phyloP scores from a whole-genome alignment of 2,329 filamentous ascomycete genomes.

The Nemania sp. region DNA sequence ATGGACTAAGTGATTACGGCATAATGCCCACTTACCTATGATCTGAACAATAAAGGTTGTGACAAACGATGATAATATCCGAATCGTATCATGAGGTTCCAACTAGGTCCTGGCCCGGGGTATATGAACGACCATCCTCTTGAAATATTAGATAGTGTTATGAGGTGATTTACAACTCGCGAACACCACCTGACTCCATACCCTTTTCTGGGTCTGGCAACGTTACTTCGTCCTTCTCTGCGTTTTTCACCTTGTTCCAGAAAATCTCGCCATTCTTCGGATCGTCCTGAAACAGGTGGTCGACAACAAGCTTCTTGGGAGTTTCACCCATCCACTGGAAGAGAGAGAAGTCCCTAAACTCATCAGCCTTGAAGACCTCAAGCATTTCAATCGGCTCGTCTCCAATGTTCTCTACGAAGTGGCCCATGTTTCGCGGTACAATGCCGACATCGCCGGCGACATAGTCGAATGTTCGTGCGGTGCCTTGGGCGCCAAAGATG shows the following conservation, averaged over 20 bases:
- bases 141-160: conserved; percentile 5
- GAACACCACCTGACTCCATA: conserved; percentile 5
- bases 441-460: conserved; percentile 80
- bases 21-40: not conserved
- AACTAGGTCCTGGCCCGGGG: not conserved
- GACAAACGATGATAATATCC: not conserved
- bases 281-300: conserved; percentile 74
- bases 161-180: conserved; percentile 41
- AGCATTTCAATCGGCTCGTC: conserved; percentile 80
- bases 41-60: not conserved
- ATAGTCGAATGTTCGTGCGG: conserved; percentile 81
- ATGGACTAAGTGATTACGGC: not conserved
- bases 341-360: conserved; percentile 78
- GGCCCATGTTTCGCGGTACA: conserved; percentile 80
- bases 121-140: conserved; percentile 4
- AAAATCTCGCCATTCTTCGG: conserved; percentile 72
- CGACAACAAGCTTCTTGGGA: conserved; percentile 72
- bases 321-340: conserved; percentile 83
- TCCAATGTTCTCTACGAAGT: conserved; percentile 86
- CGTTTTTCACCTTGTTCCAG: conserved; percentile 69
- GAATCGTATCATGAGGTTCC: not conserved
- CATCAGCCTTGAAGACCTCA: conserved; percentile 78
- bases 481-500: conserved; percentile 77
- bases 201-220: conserved; percentile 45
- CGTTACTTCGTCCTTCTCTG: conserved; percentile 68